Evolutionary conservation across 106 monocot genomes (phyloP), one percentile per base, ranked within the genome.

Genomic region (Dendrobium nobile): DNA sequence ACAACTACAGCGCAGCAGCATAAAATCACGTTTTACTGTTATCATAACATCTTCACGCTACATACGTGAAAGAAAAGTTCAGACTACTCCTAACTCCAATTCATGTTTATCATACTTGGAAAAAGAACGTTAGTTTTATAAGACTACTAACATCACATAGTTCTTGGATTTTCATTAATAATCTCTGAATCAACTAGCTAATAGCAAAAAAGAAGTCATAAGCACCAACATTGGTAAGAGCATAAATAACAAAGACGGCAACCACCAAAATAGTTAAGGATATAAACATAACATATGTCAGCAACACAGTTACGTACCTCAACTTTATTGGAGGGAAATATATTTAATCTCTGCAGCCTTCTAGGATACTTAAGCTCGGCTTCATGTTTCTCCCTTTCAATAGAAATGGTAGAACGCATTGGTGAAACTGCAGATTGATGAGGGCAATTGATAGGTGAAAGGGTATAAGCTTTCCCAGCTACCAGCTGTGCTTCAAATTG

Each of bases 401-500:
- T 73, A 73, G 77, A 54, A 19, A 86, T 70, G 61, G 82, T 48
- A 82, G 90, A 87, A 47, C 43, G 72, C 75, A 85, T 83, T 55
- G 81, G 41, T 47, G 80, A 78, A n/a, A 61, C 45, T 59, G 73
- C 48, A 67, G 89, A 89, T 78, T 86, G 88, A 45, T 80, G 79
- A 43, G 94, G 89, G 58, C 92, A 94, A 81, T 73, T 82, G 43
- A 95, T 84, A 79, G 91, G 89, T 80, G 88, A 82, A 84, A 98
- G 83, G 82, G 65, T 73, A 80, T 92, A 89, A 80, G 90, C 77
- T 40, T 88, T 82, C 54, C 97, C 97, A 86, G 85, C 89, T 8
- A 98, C 92, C 77, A 98, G 82, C 80, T 98, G 97, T 78, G 92
- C 91, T 85, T 98, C 97, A 80, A 98, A 98, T 59, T 67, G 83